Conservation (phyloP, 2,329 filamentous ascomycete species). For the Pochonia chlamydosporia region DNA sequence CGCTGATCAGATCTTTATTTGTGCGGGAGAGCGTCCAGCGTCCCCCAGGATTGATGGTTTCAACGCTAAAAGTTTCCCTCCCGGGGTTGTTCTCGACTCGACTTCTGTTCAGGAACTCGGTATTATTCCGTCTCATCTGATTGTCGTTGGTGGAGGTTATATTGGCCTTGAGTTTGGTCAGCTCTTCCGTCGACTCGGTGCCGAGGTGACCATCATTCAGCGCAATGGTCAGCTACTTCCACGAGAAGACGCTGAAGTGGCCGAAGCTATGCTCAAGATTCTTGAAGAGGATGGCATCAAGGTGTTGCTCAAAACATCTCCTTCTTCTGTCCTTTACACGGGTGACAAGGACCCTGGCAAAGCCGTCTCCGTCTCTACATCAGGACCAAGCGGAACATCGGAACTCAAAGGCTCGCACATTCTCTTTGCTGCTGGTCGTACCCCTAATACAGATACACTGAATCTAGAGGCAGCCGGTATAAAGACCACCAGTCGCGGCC, state of each 20-base stretch:
- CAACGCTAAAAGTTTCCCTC: slow-evolving; percentile 13
- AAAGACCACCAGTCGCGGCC: slow-evolving; percentile 31
- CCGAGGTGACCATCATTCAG: slow-evolving; percentile 43
- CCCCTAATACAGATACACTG: slow-evolving; percentile 42
- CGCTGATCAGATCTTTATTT: slow-evolving; percentile 38
- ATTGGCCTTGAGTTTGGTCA: slow-evolving; percentile 50
- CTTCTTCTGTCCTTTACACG: slow-evolving; percentile 19
- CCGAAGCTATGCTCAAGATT: slow-evolving; percentile 34
- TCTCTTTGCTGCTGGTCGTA: slow-evolving; percentile 42
- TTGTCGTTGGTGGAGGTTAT: slow-evolving; percentile 48
- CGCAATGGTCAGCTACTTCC: slow-evolving; percentile 34
- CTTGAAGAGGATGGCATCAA: slow-evolving; percentile 39
- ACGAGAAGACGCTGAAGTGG: slow-evolving; percentile 43
- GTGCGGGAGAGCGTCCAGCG: slow-evolving; percentile 37
- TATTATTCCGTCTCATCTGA: slow-evolving; percentile 38
- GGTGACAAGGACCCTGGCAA: slow-evolving; percentile 4
- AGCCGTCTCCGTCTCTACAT: slow-evolving; percentile 15
- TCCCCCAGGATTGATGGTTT: slow-evolving; percentile 30
- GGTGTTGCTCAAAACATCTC: slow-evolving; percentile 31
- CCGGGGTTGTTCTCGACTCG: slow-evolving; percentile 32
- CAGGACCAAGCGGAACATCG: neutral
- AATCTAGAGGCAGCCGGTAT: slow-evolving; percentile 35
- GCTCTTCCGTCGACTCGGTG: slow-evolving; percentile 42
- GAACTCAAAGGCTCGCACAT: slow-evolving; percentile 37
- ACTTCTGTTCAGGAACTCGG: slow-evolving; percentile 41